Evolutionary conservation across 345 rosid species (phyloP), one percentile per base, ranked within the genome.

Genomic region (Diplotaxis tenuifolia): DNA sequence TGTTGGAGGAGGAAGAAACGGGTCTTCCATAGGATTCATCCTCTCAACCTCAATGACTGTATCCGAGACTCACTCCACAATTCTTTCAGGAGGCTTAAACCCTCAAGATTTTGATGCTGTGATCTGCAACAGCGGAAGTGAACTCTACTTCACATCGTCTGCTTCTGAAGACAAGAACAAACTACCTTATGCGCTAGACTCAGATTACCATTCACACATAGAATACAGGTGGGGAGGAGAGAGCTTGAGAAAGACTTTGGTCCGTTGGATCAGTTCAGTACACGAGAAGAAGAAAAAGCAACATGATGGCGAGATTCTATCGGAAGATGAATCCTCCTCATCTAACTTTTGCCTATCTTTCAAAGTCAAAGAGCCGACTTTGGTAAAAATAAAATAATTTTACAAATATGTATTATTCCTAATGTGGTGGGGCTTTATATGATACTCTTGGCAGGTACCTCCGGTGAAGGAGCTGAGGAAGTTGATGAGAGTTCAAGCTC

Each of bases 161-260:
- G 81, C 77, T 56, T 63, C 80, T 14, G 87, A 85, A 14, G 90
- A 80, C 16, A 52, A 32, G 69, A 31, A 45, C 0, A 79, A 65
- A 53, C 78, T 81, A 65, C 89, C 86, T 6, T 87, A 82, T 71
- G 77, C 72, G 12, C 61, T 83, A 15, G 95, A 89, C 78, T 62
- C 80, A 28, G 86, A 89, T 79, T 89, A 89, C 73, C 89, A 84
- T 49, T 87, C 86, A 9, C 95, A 89, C 67, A 83, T 83, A 14
- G 91, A 87, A 54, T 89, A 85, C 65, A 83, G 88, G 34, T 89
- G 95, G 95, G 95, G 91, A 70, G 88, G 89, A 75, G 89, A 89
- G 72, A 85, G 83, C 58, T 36, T 89, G 69, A 77, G 89, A 75
- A 89, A 82, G 78, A 85, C 95, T 72, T 53, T 89, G 72, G 83